Evolutionary conservation across 768 basidiomycete genomes (phyloP).

Genomic region (Termitomyces heimii): DNA sequence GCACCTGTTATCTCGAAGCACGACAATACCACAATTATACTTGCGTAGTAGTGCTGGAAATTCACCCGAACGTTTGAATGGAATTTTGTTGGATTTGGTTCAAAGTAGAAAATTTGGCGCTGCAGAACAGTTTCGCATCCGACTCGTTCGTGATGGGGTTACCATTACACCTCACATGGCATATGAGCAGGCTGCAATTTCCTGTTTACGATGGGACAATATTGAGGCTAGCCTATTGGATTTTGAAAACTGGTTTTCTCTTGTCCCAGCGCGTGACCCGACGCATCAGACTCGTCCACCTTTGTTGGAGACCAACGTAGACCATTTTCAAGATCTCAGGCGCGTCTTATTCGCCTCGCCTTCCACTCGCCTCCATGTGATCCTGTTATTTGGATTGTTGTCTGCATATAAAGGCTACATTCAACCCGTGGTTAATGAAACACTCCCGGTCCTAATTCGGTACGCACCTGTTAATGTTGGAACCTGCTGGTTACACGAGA

Average conservation of each 20-base stretch:
- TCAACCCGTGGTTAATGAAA: conserved; percentile 10
- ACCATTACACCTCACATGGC: conserved; percentile 10
- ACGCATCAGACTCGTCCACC: not conserved
- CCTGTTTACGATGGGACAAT: conserved; percentile 10
- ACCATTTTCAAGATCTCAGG: conserved; percentile 7
- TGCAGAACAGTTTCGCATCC: conserved; percentile 14
- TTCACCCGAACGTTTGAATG: conserved; percentile 3
- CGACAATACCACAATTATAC: conserved; percentile 7
- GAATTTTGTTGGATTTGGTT: conserved; percentile 9
- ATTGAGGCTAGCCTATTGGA: not conserved
- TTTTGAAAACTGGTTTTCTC: conserved; percentile 14
- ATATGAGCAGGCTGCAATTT: conserved; percentile 15
- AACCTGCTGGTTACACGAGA: conserved; percentile 2
- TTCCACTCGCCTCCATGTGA: conserved; percentile 5
- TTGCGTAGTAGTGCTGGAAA: not conserved
- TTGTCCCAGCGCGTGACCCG: conserved; percentile 11
- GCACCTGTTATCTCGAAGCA: conserved; percentile 5
- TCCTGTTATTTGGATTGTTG: conserved; percentile 15
- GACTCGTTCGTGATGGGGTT: conserved; percentile 6
- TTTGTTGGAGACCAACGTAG: not conserved
- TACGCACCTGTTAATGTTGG: conserved; percentile 5
- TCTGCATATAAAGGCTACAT: conserved; percentile 17
- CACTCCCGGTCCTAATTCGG: conserved; percentile 9
- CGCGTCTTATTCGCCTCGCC: conserved; percentile 15
- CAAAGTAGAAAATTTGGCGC: conserved; percentile 10